Evolutionary conservation across 2,329 filamentous ascomycete species (phyloP), one percentile per base, ranked within the genome.

Genomic region (Pezicula rhizophila): DNA sequence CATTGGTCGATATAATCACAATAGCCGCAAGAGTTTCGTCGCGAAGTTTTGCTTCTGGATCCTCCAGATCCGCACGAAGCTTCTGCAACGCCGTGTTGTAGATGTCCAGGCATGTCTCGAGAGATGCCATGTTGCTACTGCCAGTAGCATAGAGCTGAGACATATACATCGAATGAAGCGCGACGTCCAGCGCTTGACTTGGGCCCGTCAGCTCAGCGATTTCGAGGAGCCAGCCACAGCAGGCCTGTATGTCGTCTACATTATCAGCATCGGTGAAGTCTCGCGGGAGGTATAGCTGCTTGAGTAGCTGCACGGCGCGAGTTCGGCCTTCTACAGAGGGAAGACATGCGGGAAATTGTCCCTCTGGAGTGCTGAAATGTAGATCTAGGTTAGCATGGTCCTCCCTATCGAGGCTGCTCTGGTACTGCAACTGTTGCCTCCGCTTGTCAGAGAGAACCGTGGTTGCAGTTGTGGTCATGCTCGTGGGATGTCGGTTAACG

Each of bases 131-230:
- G 5, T 41, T 37, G 5, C 39, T 37, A 2, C 33, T 45, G 15
- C 42, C 26, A 23, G 49, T 51, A 25, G 48, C n/a, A 14, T 26
- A 23, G n/a, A 42, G 26, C 37, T 48, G 45, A 17, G 42, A 23
- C 14, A 46, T 42, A 46, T 46, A 51, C 26, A 51, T 46, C 4
- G 49, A n/a, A 34, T 45, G 46, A 14, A 51, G 45, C 18, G 49
- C 18, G 42, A 40, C 25, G 31, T 51, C 49, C 2, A 51, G 49
- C 34, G 49, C 46, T 7, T 38, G 14, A 26, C 49, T 48, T 23
- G 26, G 31, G 15, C 46, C 45, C 20, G 26, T 14, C 8, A 47
- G 28, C 12, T 35, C 43, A 15, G 43, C 35, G 25, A 50, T 31
- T 18, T 11, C 33, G 18, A 20, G 41, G 28, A 51, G 34, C 49